Base-by-base conservation (phyloP, 2,329 filamentous ascomycete species). In the Waltergamsia citrina region DNA sequence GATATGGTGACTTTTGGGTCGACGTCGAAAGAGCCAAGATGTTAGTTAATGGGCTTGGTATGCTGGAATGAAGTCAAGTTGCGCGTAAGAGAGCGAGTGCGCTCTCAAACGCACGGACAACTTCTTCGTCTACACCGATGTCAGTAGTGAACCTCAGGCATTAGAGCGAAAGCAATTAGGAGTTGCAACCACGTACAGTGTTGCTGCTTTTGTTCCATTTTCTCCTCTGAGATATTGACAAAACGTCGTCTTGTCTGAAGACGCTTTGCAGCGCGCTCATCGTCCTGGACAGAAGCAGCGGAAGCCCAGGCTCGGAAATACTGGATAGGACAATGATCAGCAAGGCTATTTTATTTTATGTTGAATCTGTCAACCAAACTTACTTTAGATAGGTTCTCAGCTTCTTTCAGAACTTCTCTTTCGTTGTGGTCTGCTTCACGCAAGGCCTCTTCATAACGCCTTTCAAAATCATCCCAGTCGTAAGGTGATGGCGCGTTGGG, bases 291-390 rank as follows among this genome's bases (percentile, higher is more conserved):
- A 21, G 78, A 71, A 1, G 82, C 81, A 10, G 82, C 75, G 15
- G 79, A 68, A 17, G 84, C 82, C 87, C 88, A 95, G 23, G 78
- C 62, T 38, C 71, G 70, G 54, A 94, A 94, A 52, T 82, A 83
- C 85, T 93, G 22, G 31, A 14, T 23, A 7, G 6, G 8, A 18
- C 21, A 19, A 21, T 15, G 33, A 17, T 17, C 19, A 19, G 12
- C 11, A 11, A 29, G 14, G 27, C 4, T 15, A 32, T 9, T n/a
- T n/a, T n/a, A n/a, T n/a, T n/a, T n/a, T n/a, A n/a, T n/a, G n/a
- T n/a, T n/a, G 22, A 27, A 19, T 15, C 4, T 12, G 8, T 8
- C 5, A 15, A 6, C 11, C 12, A 20, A 1, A 43, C 53, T 36
- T 57, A 79, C 81, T 56, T 78, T 71, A 41, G 81, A 69, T n/a